A percentile compares a stretch with the other conserved stretches of the same genome.
These are phyloP conservation scores for Globisporangium echinulatum DNA, from an alignment of 352 stramenopile species.

Conservation along the genomic window DNA sequence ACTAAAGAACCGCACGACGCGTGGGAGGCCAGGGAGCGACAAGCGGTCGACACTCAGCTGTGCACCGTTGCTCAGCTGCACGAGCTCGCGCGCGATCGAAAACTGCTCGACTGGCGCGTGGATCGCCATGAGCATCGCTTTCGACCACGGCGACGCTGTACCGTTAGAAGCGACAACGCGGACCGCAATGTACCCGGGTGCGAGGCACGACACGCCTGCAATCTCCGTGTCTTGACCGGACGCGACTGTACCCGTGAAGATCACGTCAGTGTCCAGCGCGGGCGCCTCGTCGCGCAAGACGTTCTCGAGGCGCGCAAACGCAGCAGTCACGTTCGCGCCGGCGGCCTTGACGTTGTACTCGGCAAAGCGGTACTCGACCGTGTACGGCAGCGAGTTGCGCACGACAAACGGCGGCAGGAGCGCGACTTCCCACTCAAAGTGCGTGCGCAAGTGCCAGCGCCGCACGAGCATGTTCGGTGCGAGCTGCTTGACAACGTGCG, in stretches of 20 bases:
- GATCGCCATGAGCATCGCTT: conserved; percentile 81
- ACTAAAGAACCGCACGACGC: conserved; percentile 75
- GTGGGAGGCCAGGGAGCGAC: conserved; percentile 55
- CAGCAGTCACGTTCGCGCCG: conserved; percentile 36
- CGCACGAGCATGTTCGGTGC: conserved; percentile 69
- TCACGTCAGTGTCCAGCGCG: conserved; percentile 22
- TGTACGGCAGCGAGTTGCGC: conserved; percentile 82
- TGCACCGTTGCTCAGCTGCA: conserved; percentile 43
- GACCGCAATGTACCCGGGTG: conserved; percentile 68
- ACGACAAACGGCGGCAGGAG: conserved; percentile 77
- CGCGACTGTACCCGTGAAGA: conserved; percentile 46
- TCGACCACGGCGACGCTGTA: conserved; percentile 56
- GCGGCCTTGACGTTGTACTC: conserved; percentile 69
- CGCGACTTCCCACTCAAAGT: conserved; percentile 79
- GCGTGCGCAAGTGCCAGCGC: conserved; percentile 63
- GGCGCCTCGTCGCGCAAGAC: conserved; percentile 33
- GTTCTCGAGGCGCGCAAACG: conserved; percentile 57
- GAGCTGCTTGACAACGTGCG: conserved; percentile 67
- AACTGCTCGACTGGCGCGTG: conserved; percentile 70
- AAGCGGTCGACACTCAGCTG: conserved; percentile 72
- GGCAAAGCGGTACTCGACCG: conserved; percentile 79
- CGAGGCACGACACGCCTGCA: conserved; percentile 57
- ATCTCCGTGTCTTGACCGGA: conserved; percentile 74
- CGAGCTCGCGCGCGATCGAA: conserved; percentile 49
- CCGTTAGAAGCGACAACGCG: conserved; percentile 40